Conservation (phyloP, 371 early-diverging fungal genomes). For the Zopfochytrium polystomum region DNA sequence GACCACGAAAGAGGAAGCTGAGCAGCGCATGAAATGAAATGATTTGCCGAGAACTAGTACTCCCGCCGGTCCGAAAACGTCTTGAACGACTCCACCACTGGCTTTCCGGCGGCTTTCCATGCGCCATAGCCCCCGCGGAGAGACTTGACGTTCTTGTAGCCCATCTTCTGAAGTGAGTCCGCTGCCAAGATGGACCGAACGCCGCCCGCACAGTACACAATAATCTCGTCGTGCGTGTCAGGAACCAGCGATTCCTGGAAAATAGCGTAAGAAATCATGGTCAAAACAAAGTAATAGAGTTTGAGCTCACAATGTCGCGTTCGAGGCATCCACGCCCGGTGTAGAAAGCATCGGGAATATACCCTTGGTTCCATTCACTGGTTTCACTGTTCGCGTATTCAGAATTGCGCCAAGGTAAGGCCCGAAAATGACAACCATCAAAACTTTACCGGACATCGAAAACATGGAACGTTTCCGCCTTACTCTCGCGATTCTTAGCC, state of each 20-base stretch:
- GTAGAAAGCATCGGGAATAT: slow-evolving; percentile 47
- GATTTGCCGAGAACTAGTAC: too few species aligned
- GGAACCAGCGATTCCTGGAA: slow-evolving; percentile 32
- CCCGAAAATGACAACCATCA: too few species aligned
- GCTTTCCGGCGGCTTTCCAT: slow-evolving; percentile 25
- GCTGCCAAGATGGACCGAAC: slow-evolving; percentile 56
- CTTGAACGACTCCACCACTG: background rate
- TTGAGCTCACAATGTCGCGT: slow-evolving; percentile 39
- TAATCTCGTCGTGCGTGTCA: slow-evolving; percentile 40
- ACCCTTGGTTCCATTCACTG: slow-evolving; percentile 52
- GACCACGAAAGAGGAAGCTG: too few species aligned
- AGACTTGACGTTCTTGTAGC: slow-evolving; percentile 49
- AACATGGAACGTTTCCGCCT: too few species aligned
- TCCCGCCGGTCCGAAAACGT: slow-evolving; percentile 1
- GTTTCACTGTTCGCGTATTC: slow-evolving; percentile 39
- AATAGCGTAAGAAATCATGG: too few species aligned
- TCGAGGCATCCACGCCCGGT: slow-evolving; percentile 47
- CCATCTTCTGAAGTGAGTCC: slow-evolving; percentile 51
- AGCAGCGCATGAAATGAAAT: too few species aligned
- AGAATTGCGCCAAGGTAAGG: too few species aligned
- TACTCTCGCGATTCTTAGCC: too few species aligned
- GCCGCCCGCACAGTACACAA: slow-evolving; percentile 63
- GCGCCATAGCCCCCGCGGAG: slow-evolving; percentile 40
- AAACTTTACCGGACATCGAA: too few species aligned
- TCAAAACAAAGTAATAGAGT: background rate